Evolutionary conservation across 2,329 filamentous ascomycete species (phyloP), one percentile per base, ranked within the genome.

Genomic region (Aspergillus sp.): DNA sequence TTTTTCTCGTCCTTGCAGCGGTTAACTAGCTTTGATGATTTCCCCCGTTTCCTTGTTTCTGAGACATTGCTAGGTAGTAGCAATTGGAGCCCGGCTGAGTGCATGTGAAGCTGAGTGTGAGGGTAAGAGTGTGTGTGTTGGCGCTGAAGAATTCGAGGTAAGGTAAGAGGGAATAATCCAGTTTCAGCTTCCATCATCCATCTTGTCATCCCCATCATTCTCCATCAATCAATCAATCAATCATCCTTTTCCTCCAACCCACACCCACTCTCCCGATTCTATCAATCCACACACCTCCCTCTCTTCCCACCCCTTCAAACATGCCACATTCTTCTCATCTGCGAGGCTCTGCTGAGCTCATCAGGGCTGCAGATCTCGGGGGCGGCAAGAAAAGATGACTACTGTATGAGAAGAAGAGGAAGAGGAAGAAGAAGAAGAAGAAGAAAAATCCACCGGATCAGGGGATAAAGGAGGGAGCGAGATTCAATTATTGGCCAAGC

Each of bases 181-280:
- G 39, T 57, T 57, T 51, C 21, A n/a, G 48, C 51, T 30, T 53
- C 55, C 57, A 51, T 49, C 38, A 49, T 53, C n/a, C 39, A 50
- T 36, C 32, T 4, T 36, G 13, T 36, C 25, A 17, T 49, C 15
- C 48, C 55, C 47, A 45, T 48, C 50, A 13, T 32, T 56, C 54
- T 56, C 48, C 36, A 38, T 23, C 43, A 28, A 12, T 30, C 28
- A 30, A 12, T 30, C 28, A 30, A 38, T 23, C 43, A 43, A 30
- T 30, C 28, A 30, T 30, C 28, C 28, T 30, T 10, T 12, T 30
- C 28, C 60, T 50, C 54, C 45, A 28, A 28, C 54, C 49, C 50
- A 53, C 55, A 53, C 32, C 32, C 39, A 58, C 52, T 30, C 13
- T 43, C 15, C 49, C 39, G 41, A 36, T 50, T 55, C 32, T 15